Conservation (phyloP, 192 early-diverging fungal genomes). For the Jimgerdemannia flammicorona region DNA sequence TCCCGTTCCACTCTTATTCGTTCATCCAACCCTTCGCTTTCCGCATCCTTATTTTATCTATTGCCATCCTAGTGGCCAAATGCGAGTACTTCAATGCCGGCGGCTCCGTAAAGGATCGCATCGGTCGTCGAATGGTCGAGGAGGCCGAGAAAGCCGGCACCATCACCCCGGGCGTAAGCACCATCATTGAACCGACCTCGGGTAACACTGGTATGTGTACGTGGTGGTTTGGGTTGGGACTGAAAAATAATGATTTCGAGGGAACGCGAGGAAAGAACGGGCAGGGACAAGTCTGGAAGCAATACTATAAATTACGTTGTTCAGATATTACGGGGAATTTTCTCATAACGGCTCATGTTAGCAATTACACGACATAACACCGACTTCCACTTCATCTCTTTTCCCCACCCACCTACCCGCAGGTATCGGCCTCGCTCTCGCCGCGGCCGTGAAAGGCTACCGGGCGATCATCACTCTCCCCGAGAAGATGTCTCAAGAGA, state of each 20-base stretch:
- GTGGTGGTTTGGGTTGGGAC: too few relatives aligned
- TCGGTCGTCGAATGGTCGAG: slow-evolving; percentile 95
- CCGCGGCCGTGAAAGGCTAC: slow-evolving; percentile 99
- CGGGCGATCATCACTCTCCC: slow-evolving; percentile 97
- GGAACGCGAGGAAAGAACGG: too few relatives aligned
- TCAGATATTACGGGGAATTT: too few relatives aligned
- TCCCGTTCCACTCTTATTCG: too few relatives aligned
- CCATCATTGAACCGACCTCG: slow-evolving; percentile 98
- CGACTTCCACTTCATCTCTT: too few relatives aligned
- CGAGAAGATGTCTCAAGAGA: slow-evolving; percentile 99
- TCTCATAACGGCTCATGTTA: too few relatives aligned
- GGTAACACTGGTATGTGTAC: slow-evolving; percentile 95
- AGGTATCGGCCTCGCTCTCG: slow-evolving; percentile 91
- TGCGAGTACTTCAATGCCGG: slow-evolving; percentile 99
- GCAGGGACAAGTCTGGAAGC: too few relatives aligned
- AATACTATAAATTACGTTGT: too few relatives aligned
- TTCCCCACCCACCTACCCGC: background rate
- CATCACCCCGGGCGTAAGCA: slow-evolving; percentile 83
- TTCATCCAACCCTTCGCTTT: background rate
- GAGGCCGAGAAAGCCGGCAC: slow-evolving; percentile 89
- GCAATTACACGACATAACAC: too few relatives aligned
- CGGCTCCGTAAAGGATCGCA: slow-evolving; percentile 97
- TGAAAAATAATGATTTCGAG: too few relatives aligned
- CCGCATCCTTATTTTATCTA: slow-evolving; percentile 15
- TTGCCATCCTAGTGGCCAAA: slow-evolving; percentile 67